Base-by-base conservation (phyloP, 2,329 filamentous ascomycete genomes). In the Aspergillus niger region DNA sequence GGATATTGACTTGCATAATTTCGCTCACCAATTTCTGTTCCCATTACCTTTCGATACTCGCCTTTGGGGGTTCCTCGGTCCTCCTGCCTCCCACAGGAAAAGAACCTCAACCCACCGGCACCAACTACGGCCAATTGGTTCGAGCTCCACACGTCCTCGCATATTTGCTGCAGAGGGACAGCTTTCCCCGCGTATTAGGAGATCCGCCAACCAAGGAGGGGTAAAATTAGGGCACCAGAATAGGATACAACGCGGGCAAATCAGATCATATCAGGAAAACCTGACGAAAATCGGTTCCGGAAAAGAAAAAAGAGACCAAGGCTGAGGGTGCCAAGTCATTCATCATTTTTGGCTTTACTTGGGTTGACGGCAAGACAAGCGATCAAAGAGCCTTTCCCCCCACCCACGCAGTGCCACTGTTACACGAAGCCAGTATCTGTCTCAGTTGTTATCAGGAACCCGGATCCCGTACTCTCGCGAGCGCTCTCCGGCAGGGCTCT, bases 401-500 rank as follows among this genome's bases (percentile, higher is more conserved):
- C 55, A 41, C 32, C 39, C 55, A 49, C 57, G 57, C 58, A 32
- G 48, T 60, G 58, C 57, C 55, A 56, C 61, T 61, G 64, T 70
- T 69, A 65, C 66, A 68, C 68, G 58, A 59, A 55, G 51, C 59
- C 63, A 57, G 60, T 65, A 54, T 61, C 60, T 61, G 56, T 67
- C 57, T 62, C 61, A 61, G 63, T 65, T 66, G 63, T 62, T 68
- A 63, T 69, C 65, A 64, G 67, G 63, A 63, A 69, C 63, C 62
- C 55, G 59, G 56, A 60, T 66, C 63, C 63, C 58, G 59, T 64
- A 67, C 67, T 63, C 56, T 63, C 69, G 67, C 70, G 72, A 73
- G 69, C 68, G 75, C 74, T 76, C 74, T 76, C 74, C 65, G 74
- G 73, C 66, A 78, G 76, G 69, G 74, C 73, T 72, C 74, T 75